Percentiles rank a stretch among this genome's conserved stretches.
Conservation (phyloP, 768 basidiomycete species). For the Boletus sensibilis region DNA sequence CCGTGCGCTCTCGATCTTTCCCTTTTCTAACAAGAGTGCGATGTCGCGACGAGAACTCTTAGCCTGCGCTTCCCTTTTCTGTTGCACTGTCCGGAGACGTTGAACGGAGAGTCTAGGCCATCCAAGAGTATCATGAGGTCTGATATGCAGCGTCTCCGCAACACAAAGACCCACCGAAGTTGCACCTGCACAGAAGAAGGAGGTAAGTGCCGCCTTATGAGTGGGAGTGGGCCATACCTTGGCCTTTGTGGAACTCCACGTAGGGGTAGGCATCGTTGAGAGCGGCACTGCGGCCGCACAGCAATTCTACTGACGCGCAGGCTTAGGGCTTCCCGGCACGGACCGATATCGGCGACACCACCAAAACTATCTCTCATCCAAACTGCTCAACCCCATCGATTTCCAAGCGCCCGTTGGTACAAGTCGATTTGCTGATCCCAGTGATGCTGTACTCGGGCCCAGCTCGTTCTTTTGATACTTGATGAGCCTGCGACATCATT, state of each 20-base stretch:
- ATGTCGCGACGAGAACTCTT: slow-evolving; percentile 76
- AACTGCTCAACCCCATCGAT: not conserved
- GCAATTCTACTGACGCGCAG: not conserved
- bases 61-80: slow-evolving; percentile 89
- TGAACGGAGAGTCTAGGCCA: slow-evolving; percentile 73
- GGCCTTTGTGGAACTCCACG: slow-evolving; percentile 64
- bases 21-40: slow-evolving; percentile 72
- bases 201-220: slow-evolving; percentile 5
- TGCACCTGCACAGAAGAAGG: slow-evolving; percentile 38
- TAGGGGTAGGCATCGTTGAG: slow-evolving; percentile 27
- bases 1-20: slow-evolving; percentile 80
- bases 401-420: not conserved
- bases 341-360: slow-evolving; percentile 10
- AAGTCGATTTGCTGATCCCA: not conserved
- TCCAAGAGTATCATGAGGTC: slow-evolving; percentile 1
- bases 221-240: slow-evolving; percentile 39
- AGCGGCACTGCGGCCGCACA: not conserved
- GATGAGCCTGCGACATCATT: not conserved
- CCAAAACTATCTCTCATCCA: not conserved
- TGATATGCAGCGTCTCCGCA: not conserved
- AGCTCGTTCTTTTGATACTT: not conserved
- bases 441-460: not conserved
- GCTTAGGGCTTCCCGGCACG: slow-evolving; percentile 5
- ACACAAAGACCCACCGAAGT: slow-evolving; percentile 38
- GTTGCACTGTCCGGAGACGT: slow-evolving; percentile 78